Evolutionary conservation across 495 filamentous ascomycete species (phyloP).

Genomic region (Halenospora varia): DNA sequence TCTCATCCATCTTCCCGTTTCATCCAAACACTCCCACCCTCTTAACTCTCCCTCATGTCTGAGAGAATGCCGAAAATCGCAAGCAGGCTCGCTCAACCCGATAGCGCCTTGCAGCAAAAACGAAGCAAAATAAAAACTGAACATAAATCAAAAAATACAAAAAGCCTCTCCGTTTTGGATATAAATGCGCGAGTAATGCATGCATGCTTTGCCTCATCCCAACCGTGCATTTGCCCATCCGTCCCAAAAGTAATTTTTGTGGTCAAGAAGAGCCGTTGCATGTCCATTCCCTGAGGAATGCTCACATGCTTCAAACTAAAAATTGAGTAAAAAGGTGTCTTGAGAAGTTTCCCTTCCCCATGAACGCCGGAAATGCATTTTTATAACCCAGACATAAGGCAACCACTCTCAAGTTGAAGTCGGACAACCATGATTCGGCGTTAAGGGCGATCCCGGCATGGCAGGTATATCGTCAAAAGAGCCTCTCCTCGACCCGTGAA

Average conservation of each 20-base stretch:
- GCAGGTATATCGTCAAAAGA: conserved; percentile 4
- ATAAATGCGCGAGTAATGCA: not conserved
- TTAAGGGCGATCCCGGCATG: not conserved
- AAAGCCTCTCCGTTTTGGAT: not conserved
- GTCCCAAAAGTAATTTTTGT: not conserved
- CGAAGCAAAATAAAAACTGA: not conserved
- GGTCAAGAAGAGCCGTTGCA: not conserved
- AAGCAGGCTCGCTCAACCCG: not conserved
- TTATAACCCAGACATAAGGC: not conserved
- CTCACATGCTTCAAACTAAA: not conserved
- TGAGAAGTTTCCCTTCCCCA: not conserved
- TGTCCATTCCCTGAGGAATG: not conserved
- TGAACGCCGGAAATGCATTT: not conserved
- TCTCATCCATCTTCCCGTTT: too few relatives aligned
- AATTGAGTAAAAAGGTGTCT: not conserved
- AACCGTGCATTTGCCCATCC: not conserved
- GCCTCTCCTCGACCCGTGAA: conserved; percentile 5
- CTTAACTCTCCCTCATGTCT: too few relatives aligned
- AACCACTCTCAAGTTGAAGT: not conserved
- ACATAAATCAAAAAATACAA: not conserved
- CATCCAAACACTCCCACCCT: too few relatives aligned
- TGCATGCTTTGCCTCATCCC: not conserved
- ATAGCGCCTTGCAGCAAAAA: not conserved
- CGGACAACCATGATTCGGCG: not conserved
- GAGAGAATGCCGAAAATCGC: not conserved